These are phyloP conservation scores for Aspergillus ruber DNA, from an alignment of 2,329 filamentous ascomycete genomes.

Conservation along the genomic window DNA sequence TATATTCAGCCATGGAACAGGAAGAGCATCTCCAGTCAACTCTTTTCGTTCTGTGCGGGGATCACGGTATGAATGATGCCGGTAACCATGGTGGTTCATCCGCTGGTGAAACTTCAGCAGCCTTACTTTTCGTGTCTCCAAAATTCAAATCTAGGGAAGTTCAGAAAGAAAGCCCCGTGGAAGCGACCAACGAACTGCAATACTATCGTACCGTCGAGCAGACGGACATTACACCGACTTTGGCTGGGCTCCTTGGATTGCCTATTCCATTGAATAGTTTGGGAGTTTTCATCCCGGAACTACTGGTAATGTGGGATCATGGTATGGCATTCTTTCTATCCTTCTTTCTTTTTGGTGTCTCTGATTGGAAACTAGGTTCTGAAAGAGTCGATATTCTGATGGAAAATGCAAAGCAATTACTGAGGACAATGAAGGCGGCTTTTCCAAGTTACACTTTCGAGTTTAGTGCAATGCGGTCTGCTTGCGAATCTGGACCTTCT, in stretches of 20 bases:
- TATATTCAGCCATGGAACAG: slow-evolving; percentile 69
- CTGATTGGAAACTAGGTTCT: slow-evolving; percentile 18
- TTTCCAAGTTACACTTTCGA: slow-evolving; percentile 54
- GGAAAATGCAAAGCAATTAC: slow-evolving; percentile 74
- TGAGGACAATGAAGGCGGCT: slow-evolving; percentile 67
- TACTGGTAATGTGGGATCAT: slow-evolving; percentile 69
- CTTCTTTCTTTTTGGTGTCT: background rate
- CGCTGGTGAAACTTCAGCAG: slow-evolving; percentile 87
- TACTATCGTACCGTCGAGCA: slow-evolving; percentile 87
- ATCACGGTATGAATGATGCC: slow-evolving; percentile 99
- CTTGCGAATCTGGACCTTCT: slow-evolving; percentile 17
- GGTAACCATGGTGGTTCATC: slow-evolving; percentile 95
- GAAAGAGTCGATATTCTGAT: slow-evolving; percentile 64
- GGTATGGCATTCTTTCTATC: slow-evolving; percentile 38
- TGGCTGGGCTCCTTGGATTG: slow-evolving; percentile 79
- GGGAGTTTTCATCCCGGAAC: slow-evolving; percentile 73
- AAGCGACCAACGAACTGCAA: slow-evolving; percentile 63
- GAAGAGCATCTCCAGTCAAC: slow-evolving; percentile 67
- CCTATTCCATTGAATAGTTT: slow-evolving; percentile 86
- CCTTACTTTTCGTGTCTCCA: slow-evolving; percentile 83
- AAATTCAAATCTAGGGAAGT: slow-evolving; percentile 59
- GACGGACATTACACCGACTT: slow-evolving; percentile 84
- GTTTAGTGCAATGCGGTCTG: slow-evolving; percentile 9
- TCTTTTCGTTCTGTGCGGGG: slow-evolving; percentile 78
- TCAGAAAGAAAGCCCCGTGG: slow-evolving; percentile 47